Percentiles rank a stretch among this genome's conserved stretches.
Conservation (phyloP, 164 flowering plant genomes). For the Kingdonia uniflora region DNA sequence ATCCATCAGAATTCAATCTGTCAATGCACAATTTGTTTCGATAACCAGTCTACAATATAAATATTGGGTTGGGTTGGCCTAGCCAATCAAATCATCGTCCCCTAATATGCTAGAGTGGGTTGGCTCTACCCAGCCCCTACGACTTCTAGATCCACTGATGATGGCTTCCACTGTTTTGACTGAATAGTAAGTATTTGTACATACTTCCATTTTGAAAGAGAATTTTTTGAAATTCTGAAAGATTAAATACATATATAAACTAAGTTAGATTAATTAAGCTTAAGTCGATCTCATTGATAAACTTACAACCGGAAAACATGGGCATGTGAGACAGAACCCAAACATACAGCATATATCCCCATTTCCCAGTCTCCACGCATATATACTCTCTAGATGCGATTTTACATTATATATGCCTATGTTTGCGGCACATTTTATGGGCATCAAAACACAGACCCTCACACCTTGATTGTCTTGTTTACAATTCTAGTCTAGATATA, state of each 20-base stretch:
- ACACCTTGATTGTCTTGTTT: constrained; percentile 2
- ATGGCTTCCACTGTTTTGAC: too few relatives aligned
- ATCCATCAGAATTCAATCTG: too few relatives aligned
- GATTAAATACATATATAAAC: not conserved
- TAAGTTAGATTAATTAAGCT: not conserved
- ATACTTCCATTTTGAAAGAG: not conserved
- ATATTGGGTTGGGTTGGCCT: too few relatives aligned
- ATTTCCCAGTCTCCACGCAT: not conserved
- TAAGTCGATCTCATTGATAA: too few relatives aligned
- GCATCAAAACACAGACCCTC: constrained; percentile 4
- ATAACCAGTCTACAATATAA: too few relatives aligned
- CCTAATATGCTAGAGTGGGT: too few relatives aligned
- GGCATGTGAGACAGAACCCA: constrained; percentile 6
- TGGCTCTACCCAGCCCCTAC: too few relatives aligned
- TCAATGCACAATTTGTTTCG: too few relatives aligned
- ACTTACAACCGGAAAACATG: constrained; percentile 10
- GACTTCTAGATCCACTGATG: too few relatives aligned
- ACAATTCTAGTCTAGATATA: too few relatives aligned
- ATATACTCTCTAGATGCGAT: not conserved
- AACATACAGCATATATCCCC: not conserved
- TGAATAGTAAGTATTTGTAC: too few relatives aligned
- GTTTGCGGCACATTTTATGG: constrained; percentile 14
- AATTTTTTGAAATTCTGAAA: constrained; percentile 1
- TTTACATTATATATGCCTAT: constrained; percentile 9
- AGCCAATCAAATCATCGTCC: too few relatives aligned